Evolutionary conservation across 345 rosid species (phyloP).

Genomic region (Barbarea vulgaris): DNA sequence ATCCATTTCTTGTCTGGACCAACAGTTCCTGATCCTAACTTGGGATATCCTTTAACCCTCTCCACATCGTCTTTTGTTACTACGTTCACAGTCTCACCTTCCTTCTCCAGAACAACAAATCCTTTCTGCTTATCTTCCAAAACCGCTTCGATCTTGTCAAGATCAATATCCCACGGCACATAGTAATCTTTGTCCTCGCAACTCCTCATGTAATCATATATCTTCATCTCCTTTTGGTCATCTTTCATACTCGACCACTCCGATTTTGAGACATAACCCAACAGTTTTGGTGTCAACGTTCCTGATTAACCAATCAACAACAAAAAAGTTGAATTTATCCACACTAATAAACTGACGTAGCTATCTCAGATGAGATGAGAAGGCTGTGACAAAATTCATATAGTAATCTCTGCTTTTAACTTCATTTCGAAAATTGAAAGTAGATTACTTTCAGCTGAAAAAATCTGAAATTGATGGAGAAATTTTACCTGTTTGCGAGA

Average conservation of each 20-base stretch:
- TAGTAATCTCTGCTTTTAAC: neutral
- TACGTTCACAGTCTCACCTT: slow-evolving; percentile 65
- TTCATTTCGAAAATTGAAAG: neutral
- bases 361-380: neutral
- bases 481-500: slow-evolving; percentile 40
- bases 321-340: neutral
- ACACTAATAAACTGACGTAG: neutral
- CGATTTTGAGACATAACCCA: slow-evolving; percentile 63
- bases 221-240: slow-evolving; percentile 51
- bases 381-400: neutral
- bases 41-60: slow-evolving; percentile 73
- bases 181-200: slow-evolving; percentile 43
- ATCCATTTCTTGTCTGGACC: slow-evolving; percentile 76
- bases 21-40: slow-evolving; percentile 60
- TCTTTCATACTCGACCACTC: slow-evolving; percentile 50
- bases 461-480: neutral
- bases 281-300: slow-evolving; percentile 45
- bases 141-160: slow-evolving; percentile 52
- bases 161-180: slow-evolving; percentile 58
- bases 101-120: slow-evolving; percentile 62
- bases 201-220: slow-evolving; percentile 57
- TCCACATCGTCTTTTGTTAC: slow-evolving; percentile 68
- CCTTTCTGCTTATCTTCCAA: slow-evolving; percentile 53
- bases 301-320: slow-evolving; percentile 44
- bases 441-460: neutral